These are phyloP conservation scores for Aspergillus homomorphus DNA, from an alignment of 495 filamentous ascomycete species.

Conservation along the genomic window DNA sequence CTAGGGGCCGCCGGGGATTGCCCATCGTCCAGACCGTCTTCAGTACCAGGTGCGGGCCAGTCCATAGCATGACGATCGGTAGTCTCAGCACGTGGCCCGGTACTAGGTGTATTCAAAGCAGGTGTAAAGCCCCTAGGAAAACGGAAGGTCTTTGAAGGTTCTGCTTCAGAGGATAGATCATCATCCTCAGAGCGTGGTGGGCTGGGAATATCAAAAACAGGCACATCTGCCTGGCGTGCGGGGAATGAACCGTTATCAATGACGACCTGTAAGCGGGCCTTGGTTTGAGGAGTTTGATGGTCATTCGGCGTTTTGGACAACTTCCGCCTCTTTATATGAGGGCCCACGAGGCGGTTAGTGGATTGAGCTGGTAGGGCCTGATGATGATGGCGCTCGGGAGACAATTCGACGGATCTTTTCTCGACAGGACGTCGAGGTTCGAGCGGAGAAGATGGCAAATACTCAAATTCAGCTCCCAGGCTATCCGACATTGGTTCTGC, in stretches of 20 bases:
- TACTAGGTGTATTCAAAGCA: slow-evolving; percentile 29
- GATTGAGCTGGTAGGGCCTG: slow-evolving; percentile 5
- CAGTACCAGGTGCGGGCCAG: slow-evolving; percentile 13
- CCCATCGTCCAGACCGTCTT: slow-evolving; percentile 21
- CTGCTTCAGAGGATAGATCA: slow-evolving; percentile 24
- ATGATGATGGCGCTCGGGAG: neutral
- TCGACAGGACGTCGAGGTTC: slow-evolving; percentile 9
- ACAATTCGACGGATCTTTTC: neutral
- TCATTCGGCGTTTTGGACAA: slow-evolving; percentile 25
- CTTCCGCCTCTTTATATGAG: slow-evolving; percentile 34
- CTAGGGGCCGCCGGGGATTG: slow-evolving; percentile 20
- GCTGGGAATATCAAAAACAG: slow-evolving; percentile 37
- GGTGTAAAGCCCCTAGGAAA: slow-evolving; percentile 41
- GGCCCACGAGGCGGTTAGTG: neutral
- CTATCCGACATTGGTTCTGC: slow-evolving; percentile 34
- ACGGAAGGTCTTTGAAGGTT: slow-evolving; percentile 31
- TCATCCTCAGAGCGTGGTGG: slow-evolving; percentile 38
- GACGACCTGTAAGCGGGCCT: slow-evolving; percentile 25
- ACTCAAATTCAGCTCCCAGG: slow-evolving; percentile 19
- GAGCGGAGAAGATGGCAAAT: slow-evolving; percentile 21
- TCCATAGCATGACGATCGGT: slow-evolving; percentile 12
- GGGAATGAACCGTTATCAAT: slow-evolving; percentile 23
- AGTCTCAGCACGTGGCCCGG: slow-evolving; percentile 22
- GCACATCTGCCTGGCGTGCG: slow-evolving; percentile 5
- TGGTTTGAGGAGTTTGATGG: slow-evolving; percentile 5